Percentiles rank a stretch among this genome's conserved stretches.
Conservation (phyloP, 2,329 filamentous ascomycete genomes). For the Triangularia verruculosa region DNA sequence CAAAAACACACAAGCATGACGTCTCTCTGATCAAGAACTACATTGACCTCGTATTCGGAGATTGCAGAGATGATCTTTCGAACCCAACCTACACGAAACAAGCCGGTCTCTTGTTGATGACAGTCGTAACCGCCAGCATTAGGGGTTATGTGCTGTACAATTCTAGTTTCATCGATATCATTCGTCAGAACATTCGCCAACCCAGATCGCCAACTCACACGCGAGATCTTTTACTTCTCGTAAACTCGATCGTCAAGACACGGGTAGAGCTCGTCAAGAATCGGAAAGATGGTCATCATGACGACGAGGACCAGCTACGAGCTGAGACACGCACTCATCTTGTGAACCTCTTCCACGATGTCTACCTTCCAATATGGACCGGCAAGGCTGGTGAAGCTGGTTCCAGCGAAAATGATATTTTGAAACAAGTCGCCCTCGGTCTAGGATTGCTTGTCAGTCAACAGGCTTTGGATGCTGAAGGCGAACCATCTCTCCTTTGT, state of each 20-base stretch:
- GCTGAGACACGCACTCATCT: constrained; percentile 37
- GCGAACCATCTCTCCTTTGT: constrained; percentile 32
- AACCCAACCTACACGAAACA: constrained; percentile 51
- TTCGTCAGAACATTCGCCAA: constrained; percentile 50
- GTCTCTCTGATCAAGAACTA: constrained; percentile 36
- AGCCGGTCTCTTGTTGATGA: constrained; percentile 51
- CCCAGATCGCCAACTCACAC: constrained; percentile 50
- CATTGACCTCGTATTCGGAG: constrained; percentile 47
- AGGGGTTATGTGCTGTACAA: constrained; percentile 48
- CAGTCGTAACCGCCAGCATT: constrained; percentile 47
- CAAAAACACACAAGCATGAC: constrained; percentile 22
- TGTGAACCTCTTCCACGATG: constrained; percentile 42
- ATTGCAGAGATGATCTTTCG: constrained; percentile 52
- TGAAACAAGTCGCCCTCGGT: constrained; percentile 45
- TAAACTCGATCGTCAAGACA: constrained; percentile 51
- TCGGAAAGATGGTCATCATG: constrained; percentile 21
- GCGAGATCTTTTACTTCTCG: constrained; percentile 49
- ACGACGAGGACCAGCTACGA: constrained; percentile 40
- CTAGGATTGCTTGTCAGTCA: constrained; percentile 46
- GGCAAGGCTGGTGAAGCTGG: constrained; percentile 31
- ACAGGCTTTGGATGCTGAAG: constrained; percentile 28
- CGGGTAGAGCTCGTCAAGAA: constrained; percentile 39
- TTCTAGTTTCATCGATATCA: constrained; percentile 44
- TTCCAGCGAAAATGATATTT: constrained; percentile 40
- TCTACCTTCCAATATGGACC: constrained; percentile 41